phyloP scores from a whole-genome alignment of 805 yeast genomes.

The Ogataea trehalophila region DNA sequence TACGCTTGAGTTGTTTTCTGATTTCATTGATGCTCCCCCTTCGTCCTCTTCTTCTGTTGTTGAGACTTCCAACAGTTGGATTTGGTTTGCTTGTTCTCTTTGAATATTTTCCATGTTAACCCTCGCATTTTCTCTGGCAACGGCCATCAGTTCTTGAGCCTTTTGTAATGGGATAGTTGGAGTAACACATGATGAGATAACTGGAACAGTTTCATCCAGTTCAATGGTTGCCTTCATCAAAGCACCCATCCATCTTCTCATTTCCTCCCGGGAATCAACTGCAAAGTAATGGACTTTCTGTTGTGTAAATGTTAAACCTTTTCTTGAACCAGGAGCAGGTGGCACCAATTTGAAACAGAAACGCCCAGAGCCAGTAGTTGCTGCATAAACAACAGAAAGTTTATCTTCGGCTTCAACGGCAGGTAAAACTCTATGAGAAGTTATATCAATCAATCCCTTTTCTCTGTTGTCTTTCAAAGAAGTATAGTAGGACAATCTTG shows the following conservation, averaged over 20 bases:
- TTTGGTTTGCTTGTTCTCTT: slow-evolving; percentile 25
- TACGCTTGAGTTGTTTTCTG: slow-evolving; percentile 11
- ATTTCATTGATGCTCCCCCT: slow-evolving; percentile 6
- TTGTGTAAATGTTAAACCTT: slow-evolving; percentile 93
- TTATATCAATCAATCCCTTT: slow-evolving; percentile 90
- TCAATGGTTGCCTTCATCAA: slow-evolving; percentile 95
- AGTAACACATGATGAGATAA: slow-evolving; percentile 85
- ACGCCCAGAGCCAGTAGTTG: slow-evolving; percentile 90
- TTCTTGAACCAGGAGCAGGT: slow-evolving; percentile 95
- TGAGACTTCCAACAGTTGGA: slow-evolving; percentile 7
- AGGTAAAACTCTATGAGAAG: slow-evolving; percentile 88
- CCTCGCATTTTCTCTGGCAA: slow-evolving; percentile 72
- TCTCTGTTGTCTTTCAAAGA: slow-evolving; percentile 76
- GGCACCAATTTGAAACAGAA: slow-evolving; percentile 90
- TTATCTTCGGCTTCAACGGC: slow-evolving; percentile 76
- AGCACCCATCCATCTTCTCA: slow-evolving; percentile 94
- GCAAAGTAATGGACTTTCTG: slow-evolving; percentile 96
- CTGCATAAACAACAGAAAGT: slow-evolving; percentile 76
- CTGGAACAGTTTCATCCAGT: slow-evolving; percentile 88
- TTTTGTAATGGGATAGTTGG: slow-evolving; percentile 88
- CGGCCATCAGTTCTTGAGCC: slow-evolving; percentile 82
- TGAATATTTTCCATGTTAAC: slow-evolving; percentile 45
- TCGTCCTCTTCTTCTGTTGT: slow-evolving; percentile 14
- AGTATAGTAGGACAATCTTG: slow-evolving; percentile 84
- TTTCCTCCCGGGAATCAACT: slow-evolving; percentile 83